Base-by-base conservation (phyloP, 768 basidiomycete species). In the Pluteus cervinus region DNA sequence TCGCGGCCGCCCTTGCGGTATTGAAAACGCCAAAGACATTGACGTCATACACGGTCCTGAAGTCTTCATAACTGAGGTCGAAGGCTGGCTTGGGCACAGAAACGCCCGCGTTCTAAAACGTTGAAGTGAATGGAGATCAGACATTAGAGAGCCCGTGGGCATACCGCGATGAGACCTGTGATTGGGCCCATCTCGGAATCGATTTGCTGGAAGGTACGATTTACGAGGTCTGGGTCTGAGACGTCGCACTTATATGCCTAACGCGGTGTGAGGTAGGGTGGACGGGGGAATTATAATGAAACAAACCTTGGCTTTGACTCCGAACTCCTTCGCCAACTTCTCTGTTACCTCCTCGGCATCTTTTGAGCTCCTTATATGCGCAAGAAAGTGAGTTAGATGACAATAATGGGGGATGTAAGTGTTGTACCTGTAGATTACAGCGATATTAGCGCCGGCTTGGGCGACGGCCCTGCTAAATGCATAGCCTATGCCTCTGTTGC, bases 21-120 rank as follows among this genome's bases (percentile, higher is more conserved):
- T 81, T 80, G 63, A 80, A 81, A 1, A 79, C 80, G 1, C 80
- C 81, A 20, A 68, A 72, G 6, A 82, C 79, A 42, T 83, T 84
- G 11, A 75, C 71, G 33, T 65, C 63, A 44, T 68, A 81, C 0
- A 81, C 68, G 9, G 52, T 57, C 1, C 62, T 49, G 57, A 79
- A 83, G 39, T 84, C 81, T 0, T 75, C 69, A 4, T 61, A 48
- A 1, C 62, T 64, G 40, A 82, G 54, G 2, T 83, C 74, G 16
- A 79, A 33, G 0, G 79, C 79, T 0, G 75, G 72, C 55, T 81
- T 82, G 29, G 76, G 66, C 25, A 76, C 66, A 0, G 80, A 79
- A 10, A 78, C 66, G 3, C 79, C 81, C 0, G 81, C 75, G 31
- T 79, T 79, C 76, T 79, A 24, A 4, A 17, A 2, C 7, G n/a